Evolutionary conservation across 306 rosid genomes (phyloP).

Genomic region (Corylus avellana): DNA sequence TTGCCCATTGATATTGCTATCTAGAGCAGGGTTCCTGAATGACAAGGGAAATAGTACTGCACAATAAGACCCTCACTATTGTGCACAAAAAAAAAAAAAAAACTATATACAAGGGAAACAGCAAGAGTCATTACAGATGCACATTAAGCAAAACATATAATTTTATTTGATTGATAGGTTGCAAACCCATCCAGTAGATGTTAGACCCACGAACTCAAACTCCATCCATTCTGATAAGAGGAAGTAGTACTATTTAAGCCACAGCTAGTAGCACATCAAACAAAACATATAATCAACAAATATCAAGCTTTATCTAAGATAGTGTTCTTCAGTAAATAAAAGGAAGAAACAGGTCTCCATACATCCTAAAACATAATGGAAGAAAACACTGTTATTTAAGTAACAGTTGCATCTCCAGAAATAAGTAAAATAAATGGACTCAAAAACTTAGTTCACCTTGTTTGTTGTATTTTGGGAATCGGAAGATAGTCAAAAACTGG

Average conservation of each 20-base stretch:
- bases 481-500: slow-evolving; percentile 73
- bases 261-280: slow-evolving; percentile 2
- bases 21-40: slow-evolving; percentile 45
- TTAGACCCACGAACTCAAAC: not conserved
- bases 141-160: slow-evolving; percentile 6
- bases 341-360: too few species aligned
- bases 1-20: slow-evolving; percentile 46
- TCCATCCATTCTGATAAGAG: not conserved
- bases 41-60: slow-evolving; percentile 11
- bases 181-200: not conserved
- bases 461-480: slow-evolving; percentile 47
- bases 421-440: slow-evolving; percentile 13
- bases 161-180: not conserved
- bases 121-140: not conserved
- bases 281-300: not conserved
- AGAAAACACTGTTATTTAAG: not conserved
- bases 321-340: not conserved
- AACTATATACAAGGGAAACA: not conserved
- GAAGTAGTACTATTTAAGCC: not conserved
- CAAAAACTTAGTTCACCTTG: slow-evolving; percentile 48
- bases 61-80: not conserved
- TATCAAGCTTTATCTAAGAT: slow-evolving; percentile 12
- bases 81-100: not conserved
- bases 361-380: too few species aligned
- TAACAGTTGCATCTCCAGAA: not conserved